Percentiles rank a stretch among this genome's conserved stretches.
Conservation (phyloP, 139 green algal genomes). For the Coelastrella sp. region DNA sequence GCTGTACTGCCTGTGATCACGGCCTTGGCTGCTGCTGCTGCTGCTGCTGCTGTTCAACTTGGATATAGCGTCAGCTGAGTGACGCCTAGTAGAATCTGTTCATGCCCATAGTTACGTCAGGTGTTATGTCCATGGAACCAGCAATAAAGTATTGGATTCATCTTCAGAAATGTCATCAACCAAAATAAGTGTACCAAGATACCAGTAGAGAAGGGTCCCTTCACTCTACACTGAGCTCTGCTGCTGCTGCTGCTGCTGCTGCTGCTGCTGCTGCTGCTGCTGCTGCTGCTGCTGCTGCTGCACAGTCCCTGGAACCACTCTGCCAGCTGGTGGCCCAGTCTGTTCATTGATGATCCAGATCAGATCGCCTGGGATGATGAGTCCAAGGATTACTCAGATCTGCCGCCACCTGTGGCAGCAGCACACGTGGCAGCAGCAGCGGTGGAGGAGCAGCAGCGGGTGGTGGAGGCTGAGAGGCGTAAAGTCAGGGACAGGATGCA, state of each 20-base stretch:
- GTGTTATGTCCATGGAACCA: no score
- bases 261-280: neutral
- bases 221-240: neutral
- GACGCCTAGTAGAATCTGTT: neutral
- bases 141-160: no score
- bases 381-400: slow-evolving; percentile 87
- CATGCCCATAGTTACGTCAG: neutral
- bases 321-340: slow-evolving; percentile 79
- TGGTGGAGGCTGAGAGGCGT: neutral
- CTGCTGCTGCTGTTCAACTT: neutral
- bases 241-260: slow-evolving; percentile 1
- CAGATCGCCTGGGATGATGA: slow-evolving; percentile 85
- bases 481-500: neutral
- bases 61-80: neutral
- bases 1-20: neutral
- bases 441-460: slow-evolving; percentile 24
- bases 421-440: slow-evolving; percentile 12
- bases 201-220: no score
- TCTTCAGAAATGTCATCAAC: no score
- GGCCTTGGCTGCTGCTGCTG: neutral
- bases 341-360: slow-evolving; percentile 64
- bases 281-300: slow-evolving; percentile 2
- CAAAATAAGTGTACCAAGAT: no score
- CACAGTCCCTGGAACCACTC: slow-evolving; percentile 72
- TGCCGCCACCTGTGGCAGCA: slow-evolving; percentile 58